These are phyloP conservation scores for Cucumis cinereus DNA, from an alignment of 306 rosid genomes.

Conservation along the genomic window DNA sequence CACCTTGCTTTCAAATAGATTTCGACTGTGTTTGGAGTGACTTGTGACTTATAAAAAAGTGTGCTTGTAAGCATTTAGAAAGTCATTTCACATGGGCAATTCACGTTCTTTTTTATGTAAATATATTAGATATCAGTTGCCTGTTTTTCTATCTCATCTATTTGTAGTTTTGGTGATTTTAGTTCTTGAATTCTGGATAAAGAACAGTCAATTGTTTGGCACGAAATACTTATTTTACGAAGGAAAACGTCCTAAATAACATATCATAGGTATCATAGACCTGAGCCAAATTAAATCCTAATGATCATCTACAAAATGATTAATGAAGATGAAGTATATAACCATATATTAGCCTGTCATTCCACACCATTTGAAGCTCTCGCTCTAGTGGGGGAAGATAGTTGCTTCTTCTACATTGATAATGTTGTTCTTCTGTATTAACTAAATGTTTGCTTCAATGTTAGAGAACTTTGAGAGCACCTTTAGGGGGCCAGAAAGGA, in stretches of 20 bases:
- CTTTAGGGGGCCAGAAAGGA: constrained; percentile 53
- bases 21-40: neutral
- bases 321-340: neutral
- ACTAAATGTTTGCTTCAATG: neutral
- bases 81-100: neutral
- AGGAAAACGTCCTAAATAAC: neutral
- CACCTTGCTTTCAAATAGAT: neutral
- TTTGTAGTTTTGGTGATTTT: neutral
- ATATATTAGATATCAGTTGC: neutral
- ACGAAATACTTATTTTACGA: neutral
- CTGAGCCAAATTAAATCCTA: neutral
- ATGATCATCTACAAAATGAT: neutral
- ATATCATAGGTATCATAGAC: neutral
- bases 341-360: neutral
- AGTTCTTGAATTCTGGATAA: neutral
- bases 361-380: neutral
- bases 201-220: neutral
- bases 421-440: neutral
- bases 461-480: constrained; percentile 42
- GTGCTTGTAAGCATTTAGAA: too few species aligned
- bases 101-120: neutral
- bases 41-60: neutral
- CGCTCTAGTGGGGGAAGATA: neutral
- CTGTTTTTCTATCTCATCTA: neutral
- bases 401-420: neutral